Percentiles rank a stretch among this genome's conserved stretches.
These are phyloP conservation scores for Helianthus tuberosus DNA, from an alignment of 129 eudicot species.

Conservation along the genomic window DNA sequence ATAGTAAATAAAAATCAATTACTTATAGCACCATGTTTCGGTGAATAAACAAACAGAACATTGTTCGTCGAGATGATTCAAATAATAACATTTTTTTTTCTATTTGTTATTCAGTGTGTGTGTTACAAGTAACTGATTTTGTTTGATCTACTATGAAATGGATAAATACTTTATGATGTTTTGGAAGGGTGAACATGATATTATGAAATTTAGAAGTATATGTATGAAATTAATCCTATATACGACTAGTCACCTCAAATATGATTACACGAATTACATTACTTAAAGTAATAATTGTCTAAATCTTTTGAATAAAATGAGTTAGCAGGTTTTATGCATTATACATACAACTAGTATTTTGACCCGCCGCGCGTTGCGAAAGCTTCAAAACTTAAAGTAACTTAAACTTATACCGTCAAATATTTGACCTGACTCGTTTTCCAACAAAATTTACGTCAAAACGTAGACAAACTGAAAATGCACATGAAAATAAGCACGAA, in stretches of 20 bases:
- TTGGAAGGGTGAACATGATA: neutral
- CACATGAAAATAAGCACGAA: too few species aligned
- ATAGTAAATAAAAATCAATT: neutral
- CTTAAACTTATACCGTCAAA: too few species aligned
- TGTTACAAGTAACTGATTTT: neutral
- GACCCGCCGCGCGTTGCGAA: too few species aligned
- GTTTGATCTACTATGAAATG: neutral
- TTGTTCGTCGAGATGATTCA: neutral
- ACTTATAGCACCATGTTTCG: neutral
- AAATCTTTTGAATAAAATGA: neutral
- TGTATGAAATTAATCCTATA: neutral
- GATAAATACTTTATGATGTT: neutral
- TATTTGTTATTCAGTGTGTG: neutral
- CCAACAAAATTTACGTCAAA: too few species aligned
- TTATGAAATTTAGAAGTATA: neutral
- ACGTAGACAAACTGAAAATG: too few species aligned
- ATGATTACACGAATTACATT: neutral
- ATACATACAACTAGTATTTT: too few species aligned
- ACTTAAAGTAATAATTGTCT: neutral
- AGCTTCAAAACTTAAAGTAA: too few species aligned
- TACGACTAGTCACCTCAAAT: neutral
- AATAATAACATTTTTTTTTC: neutral
- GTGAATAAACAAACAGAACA: neutral
- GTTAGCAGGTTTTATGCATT: neutral
- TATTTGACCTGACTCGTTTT: too few species aligned